Evolutionary conservation across 2,329 filamentous ascomycete genomes (phyloP).

Genomic region (Colletotrichum chlorophyti): DNA sequence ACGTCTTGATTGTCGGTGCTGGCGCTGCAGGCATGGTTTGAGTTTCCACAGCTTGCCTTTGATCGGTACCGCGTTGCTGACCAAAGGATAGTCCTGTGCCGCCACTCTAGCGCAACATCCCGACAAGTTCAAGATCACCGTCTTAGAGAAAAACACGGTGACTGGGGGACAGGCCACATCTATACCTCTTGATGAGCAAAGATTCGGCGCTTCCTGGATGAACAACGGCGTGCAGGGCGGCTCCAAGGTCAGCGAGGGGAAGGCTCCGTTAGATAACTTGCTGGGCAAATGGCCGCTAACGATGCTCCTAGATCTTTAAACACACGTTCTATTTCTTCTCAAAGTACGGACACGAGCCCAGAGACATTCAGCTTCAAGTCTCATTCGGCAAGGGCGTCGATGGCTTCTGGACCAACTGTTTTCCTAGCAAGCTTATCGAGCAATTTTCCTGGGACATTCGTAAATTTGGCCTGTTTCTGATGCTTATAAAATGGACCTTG

Average conservation of each 20-base stretch:
- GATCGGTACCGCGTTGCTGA: too few relatives aligned
- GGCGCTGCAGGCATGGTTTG: constrained; percentile 67
- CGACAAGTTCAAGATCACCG: constrained; percentile 68
- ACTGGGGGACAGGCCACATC: constrained; percentile 70
- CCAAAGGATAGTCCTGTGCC: constrained; percentile 62
- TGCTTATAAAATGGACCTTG: constrained; percentile 65
- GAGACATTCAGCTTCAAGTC: constrained; percentile 67
- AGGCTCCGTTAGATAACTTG: too few relatives aligned
- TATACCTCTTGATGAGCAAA: constrained; percentile 61
- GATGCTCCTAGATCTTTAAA: constrained; percentile 63
- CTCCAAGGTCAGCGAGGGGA: constrained; percentile 42
- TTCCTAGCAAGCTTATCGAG: constrained; percentile 62
- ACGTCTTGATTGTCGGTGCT: constrained; percentile 65
- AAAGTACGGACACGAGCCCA: constrained; percentile 60
- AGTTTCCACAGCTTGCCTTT: too few relatives aligned
- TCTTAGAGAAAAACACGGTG: constrained; percentile 65
- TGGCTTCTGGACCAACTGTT: constrained; percentile 73
- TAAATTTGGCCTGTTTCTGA: constrained; percentile 61
- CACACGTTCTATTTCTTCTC: constrained; percentile 75
- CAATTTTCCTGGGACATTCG: constrained; percentile 62
- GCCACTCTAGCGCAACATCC: constrained; percentile 71
- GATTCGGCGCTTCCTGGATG: constrained; percentile 65
- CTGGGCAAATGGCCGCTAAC: constrained; percentile 29
- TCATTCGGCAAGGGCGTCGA: constrained; percentile 66
- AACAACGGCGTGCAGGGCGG: constrained; percentile 71